phyloP scores from a whole-genome alignment of 2,329 filamentous ascomycete species.

The Talaromyces piceae region DNA sequence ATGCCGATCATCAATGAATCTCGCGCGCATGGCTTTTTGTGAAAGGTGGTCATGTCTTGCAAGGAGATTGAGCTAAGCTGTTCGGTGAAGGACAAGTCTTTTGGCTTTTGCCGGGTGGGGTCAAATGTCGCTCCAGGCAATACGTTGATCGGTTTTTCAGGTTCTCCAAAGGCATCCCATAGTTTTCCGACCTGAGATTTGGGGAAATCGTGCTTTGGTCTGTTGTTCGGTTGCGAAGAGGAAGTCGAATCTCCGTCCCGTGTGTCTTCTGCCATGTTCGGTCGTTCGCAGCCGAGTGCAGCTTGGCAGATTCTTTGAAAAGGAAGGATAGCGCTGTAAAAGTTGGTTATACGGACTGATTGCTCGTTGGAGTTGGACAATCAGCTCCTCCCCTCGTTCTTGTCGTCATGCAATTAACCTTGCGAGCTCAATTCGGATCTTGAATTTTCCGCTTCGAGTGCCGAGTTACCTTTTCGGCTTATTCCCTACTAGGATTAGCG shows the following conservation, averaged over 20 bases:
- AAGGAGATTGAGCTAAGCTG: conserved; percentile 40
- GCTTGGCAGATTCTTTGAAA: background rate
- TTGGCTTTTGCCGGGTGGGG: conserved; percentile 51
- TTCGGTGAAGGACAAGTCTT: conserved; percentile 35
- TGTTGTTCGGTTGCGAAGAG: conserved; percentile 16
- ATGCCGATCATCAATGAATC: conserved; percentile 80
- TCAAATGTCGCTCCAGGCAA: conserved; percentile 51
- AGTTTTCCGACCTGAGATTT: conserved; percentile 41
- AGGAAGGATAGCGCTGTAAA: background rate
- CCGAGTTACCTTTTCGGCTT: background rate
- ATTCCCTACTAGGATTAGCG: background rate
- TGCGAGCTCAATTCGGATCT: background rate
- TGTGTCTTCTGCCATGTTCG: conserved; percentile 35
- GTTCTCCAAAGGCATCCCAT: conserved; percentile 42
- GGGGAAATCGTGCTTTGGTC: conserved; percentile 35
- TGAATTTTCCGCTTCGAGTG: background rate
- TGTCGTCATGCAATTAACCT: background rate
- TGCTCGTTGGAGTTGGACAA: background rate
- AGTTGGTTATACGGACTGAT: background rate
- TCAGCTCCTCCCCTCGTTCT: background rate
- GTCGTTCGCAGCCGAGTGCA: background rate
- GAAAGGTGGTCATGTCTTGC: conserved; percentile 53
- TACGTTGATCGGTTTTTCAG: conserved; percentile 45
- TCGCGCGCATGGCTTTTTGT: conserved; percentile 75
- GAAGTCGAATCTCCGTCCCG: conserved; percentile 18